Conservation (phyloP, 2,329 filamentous ascomycete species). For the Phialophora verrucosa region DNA sequence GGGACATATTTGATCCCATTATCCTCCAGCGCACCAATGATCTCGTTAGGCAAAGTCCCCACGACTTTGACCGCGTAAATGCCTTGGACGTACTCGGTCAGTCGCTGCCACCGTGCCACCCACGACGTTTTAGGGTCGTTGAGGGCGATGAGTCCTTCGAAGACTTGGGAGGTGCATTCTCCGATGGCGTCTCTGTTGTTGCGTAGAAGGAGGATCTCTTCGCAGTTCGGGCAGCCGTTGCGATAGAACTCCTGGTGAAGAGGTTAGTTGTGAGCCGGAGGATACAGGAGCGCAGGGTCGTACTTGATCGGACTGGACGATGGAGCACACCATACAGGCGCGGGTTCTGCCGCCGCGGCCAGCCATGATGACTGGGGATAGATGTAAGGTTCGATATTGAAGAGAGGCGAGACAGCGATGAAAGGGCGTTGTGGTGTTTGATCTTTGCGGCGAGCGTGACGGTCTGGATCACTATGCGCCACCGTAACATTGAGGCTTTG, state of each 20-base stretch:
- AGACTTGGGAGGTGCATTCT: constrained; percentile 94
- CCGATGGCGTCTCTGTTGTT: constrained; percentile 80
- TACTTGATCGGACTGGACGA: constrained; percentile 82
- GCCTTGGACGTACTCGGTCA: constrained; percentile 85
- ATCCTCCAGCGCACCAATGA: constrained; percentile 61
- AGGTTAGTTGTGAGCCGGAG: constrained; percentile 12
- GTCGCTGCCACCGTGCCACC: constrained; percentile 95
- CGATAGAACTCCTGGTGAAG: constrained; percentile 74
- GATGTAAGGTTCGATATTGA: too few relatives aligned
- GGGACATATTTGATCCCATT: constrained; percentile 67
- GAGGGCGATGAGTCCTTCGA: constrained; percentile 87
- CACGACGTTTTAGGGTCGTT: constrained; percentile 83
- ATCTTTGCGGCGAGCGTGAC: neutral
- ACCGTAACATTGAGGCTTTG: neutral
- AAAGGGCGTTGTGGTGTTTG: neutral
- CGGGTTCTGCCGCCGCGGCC: constrained; percentile 78
- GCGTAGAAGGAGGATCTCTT: constrained; percentile 83
- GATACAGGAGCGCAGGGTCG: constrained; percentile 41
- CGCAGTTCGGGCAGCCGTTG: constrained; percentile 95
- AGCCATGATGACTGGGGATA: constrained; percentile 43
- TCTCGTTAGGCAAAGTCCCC: constrained; percentile 67
- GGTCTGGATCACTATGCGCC: neutral
- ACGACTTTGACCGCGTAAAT: constrained; percentile 96
- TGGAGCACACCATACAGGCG: constrained; percentile 98
- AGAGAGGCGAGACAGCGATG: neutral